A percentile compares a stretch with the other conserved stretches of the same genome.
Conservation (phyloP, 306 rosid genomes). For the Prunus dulcis region DNA sequence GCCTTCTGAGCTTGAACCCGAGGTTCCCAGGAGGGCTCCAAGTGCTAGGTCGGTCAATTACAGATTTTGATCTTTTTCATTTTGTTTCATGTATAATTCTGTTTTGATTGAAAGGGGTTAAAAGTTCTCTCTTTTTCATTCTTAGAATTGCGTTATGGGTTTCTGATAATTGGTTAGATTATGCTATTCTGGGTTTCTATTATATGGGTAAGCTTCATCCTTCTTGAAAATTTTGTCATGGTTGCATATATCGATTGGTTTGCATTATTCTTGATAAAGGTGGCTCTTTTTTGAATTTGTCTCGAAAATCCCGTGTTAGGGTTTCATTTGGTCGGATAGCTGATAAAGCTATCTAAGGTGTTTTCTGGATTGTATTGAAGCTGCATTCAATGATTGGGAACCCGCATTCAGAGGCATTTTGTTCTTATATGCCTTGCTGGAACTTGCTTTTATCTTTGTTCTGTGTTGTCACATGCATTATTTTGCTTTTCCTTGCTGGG, state of each 20-base stretch:
- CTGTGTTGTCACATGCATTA: slow-evolving; percentile 2
- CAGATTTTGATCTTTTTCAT: background rate
- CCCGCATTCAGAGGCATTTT: slow-evolving; percentile 3
- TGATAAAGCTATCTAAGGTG: background rate
- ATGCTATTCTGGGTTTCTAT: background rate
- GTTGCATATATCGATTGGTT: background rate
- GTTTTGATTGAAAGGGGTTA: background rate
- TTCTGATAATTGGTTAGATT: background rate
- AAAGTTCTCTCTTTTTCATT: background rate
- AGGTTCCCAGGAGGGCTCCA: slow-evolving; percentile 87
- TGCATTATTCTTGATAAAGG: background rate
- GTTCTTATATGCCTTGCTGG: slow-evolving; percentile 6
- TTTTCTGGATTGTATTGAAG: slow-evolving; percentile 4
- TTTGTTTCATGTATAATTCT: background rate
- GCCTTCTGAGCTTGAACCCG: slow-evolving; percentile 95
- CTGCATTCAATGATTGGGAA: slow-evolving; percentile 8
- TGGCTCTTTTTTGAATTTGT: background rate
- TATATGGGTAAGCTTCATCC: background rate
- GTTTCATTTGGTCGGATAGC: slow-evolving; percentile 1
- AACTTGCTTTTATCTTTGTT: background rate
- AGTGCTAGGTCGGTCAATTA: slow-evolving; percentile 90
- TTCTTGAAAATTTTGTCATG: background rate
- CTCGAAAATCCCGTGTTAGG: background rate
- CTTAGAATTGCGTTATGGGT: background rate
- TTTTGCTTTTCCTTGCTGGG: slow-evolving; percentile 5